Base-by-base conservation (phyloP, 495 filamentous ascomycete species). In the Aspergillus diversus region DNA sequence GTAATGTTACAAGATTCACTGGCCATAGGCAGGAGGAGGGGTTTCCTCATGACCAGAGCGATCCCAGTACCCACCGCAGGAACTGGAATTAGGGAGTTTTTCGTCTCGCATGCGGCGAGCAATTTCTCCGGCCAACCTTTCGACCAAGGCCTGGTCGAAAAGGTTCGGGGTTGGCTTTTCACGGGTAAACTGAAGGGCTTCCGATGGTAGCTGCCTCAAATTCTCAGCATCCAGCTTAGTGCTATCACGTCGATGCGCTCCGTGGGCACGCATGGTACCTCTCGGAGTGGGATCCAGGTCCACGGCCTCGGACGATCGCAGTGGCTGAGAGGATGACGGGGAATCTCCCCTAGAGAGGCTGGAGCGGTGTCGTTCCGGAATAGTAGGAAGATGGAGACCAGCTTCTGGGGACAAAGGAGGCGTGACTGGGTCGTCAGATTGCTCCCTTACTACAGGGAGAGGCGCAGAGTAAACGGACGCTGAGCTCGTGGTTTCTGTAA, bases 101-200 rank as follows among this genome's bases (percentile, higher is more conserved):
- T 92, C 84, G 54, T 96, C 91, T 59, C 92, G 87, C 64, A 94
- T 89, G 33, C 90, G 89, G 66, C 89, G 84, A 46, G 92, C 92
- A 50, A 97, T 93, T 75, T 99, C 94, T 50, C 86, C 85, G 6
- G 94, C 93, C 75, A 99, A 90, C 77, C 93, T 92, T 79, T 89
- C 89, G 66, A 97, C 88, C 85, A 93, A 93, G 0, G 90, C 90
- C 71, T 93, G 89, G 65, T 96, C 90, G 34, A 96, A 77, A 16
- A 92, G 86, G 16, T 87, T 84, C 15, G 79, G 77, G 32, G 72
- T 63, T 21, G 75, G 17, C 13, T 69, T 71, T 7, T 74, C 73
- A 12, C 74, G 66, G 33, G 63, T 70, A 37, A 80, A 79, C 21
- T 75, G 72, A 49, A 82, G 74, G 32, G 69, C 56, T 7, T 70